A percentile compares a stretch with the other conserved stretches of the same genome.
Evolutionary conservation across 176 grass and related monocot species (phyloP).

Genomic region (Poa pratensis): DNA sequence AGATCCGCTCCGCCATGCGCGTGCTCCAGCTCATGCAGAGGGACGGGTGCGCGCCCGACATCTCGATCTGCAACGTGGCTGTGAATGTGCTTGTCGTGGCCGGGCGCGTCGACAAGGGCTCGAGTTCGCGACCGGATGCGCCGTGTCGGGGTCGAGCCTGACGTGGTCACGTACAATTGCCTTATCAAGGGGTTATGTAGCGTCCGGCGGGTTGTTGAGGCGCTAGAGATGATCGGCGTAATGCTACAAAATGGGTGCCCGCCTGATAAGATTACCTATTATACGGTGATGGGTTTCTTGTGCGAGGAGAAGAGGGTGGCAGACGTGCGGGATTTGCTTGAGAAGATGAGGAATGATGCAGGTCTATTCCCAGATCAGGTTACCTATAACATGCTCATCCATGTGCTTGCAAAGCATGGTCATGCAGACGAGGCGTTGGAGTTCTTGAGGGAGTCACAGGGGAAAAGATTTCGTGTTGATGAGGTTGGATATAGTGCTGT

Average conservation of each 20-base stretch:
- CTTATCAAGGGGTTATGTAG: conserved; percentile 85
- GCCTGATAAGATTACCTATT: conserved; percentile 91
- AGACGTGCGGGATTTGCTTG: conserved; percentile 65
- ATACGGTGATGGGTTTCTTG: conserved; percentile 85
- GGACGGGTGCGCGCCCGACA: conserved; percentile 69
- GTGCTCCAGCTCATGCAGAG: conserved; percentile 95
- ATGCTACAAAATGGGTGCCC: conserved; percentile 65
- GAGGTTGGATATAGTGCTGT: conserved; percentile 78
- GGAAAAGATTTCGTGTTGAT: conserved; percentile 73
- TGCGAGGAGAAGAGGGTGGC: conserved; percentile 79
- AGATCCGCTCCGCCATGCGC: conserved; percentile 84
- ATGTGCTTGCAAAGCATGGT: conserved; percentile 79
- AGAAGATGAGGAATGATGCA: conserved; percentile 65
- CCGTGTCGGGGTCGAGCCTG: conserved; percentile 52
- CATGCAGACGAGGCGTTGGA: conserved; percentile 82
- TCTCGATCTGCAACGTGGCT: conserved; percentile 67
- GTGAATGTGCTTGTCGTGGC: conserved; percentile 84
- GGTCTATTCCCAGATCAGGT: conserved; percentile 81
- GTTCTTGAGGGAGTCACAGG: conserved; percentile 78
- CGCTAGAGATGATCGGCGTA: conserved; percentile 55
- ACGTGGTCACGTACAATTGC: conserved; percentile 75
- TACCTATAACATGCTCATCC: conserved; percentile 82
- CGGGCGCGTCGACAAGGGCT: conserved; percentile 62
- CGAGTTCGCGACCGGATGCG: conserved; percentile 75
- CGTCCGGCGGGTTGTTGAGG: conserved; percentile 55